Evolutionary conservation across 768 basidiomycete genomes (phyloP).

Genomic region (Dentipellis fragilis): DNA sequence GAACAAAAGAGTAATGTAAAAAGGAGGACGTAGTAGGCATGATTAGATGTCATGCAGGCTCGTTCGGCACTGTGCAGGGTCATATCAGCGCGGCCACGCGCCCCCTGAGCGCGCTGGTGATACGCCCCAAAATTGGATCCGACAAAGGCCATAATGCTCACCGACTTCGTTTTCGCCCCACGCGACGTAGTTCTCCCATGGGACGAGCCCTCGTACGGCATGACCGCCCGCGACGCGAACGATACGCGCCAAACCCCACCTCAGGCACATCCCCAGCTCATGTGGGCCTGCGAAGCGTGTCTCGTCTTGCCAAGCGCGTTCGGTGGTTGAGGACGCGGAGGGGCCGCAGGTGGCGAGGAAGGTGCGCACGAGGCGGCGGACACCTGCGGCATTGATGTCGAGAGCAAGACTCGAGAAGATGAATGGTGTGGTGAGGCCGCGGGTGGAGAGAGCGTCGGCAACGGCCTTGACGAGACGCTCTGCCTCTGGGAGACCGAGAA

Average conservation of each 20-base stretch:
- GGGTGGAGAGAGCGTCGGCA: conserved; percentile 56
- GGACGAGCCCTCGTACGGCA: conserved; percentile 74
- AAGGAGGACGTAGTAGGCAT: not conserved
- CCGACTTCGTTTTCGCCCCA: conserved; percentile 81
- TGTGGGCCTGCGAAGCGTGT: conserved; percentile 77
- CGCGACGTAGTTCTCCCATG: conserved; percentile 75
- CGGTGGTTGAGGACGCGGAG: conserved; percentile 27
- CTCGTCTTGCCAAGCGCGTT: conserved; percentile 65
- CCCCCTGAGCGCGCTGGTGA: too few relatives aligned
- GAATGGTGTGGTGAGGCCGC: conserved; percentile 79
- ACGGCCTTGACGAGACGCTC: conserved; percentile 62
- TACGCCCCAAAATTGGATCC: too few relatives aligned
- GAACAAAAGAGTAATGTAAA: not conserved
- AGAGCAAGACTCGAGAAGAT: conserved; percentile 86
- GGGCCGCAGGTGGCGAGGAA: conserved; percentile 59
- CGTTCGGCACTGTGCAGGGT: not conserved
- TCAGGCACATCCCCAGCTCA: conserved; percentile 83
- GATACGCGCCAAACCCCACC: conserved; percentile 85
- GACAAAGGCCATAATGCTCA: conserved; percentile 25
- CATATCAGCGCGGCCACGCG: not conserved
- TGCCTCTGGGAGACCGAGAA: conserved; percentile 68
- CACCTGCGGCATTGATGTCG: conserved; percentile 66
- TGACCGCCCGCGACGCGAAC: conserved; percentile 59
- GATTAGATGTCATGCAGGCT: not conserved
- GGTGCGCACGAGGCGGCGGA: conserved; percentile 67